These are phyloP conservation scores for Darksidea phi DNA, from an alignment of 495 filamentous ascomycete species.

Conservation along the genomic window DNA sequence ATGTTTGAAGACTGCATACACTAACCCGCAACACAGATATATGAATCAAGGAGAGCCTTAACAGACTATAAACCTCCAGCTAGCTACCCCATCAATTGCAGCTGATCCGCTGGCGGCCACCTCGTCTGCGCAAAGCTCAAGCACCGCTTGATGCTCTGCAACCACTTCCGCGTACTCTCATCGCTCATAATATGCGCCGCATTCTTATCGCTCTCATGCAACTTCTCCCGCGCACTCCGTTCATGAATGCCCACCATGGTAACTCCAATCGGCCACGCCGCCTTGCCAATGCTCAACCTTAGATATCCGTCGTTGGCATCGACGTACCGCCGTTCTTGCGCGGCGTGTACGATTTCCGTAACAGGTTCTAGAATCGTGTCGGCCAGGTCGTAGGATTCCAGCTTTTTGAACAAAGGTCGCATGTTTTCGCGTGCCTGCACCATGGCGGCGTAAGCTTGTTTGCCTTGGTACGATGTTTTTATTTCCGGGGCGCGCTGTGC, in stretches of 20 bases:
- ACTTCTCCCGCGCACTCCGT: constrained; percentile 87
- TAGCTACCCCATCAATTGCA: constrained; percentile 89
- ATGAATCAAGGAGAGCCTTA: too few species aligned
- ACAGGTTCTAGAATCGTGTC: constrained; percentile 77
- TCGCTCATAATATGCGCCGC: constrained; percentile 96
- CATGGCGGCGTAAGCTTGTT: constrained; percentile 75
- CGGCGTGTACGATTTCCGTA: constrained; percentile 89
- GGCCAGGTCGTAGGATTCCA: constrained; percentile 76
- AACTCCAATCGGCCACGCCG: constrained; percentile 98
- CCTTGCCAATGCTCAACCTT: constrained; percentile 92
- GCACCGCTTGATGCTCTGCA: constrained; percentile 97
- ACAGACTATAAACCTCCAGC: too few species aligned
- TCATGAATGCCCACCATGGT: constrained; percentile 99
- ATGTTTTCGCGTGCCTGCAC: constrained; percentile 79
- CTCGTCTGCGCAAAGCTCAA: constrained; percentile 94
- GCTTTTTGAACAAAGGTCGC: constrained; percentile 83
- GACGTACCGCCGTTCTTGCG: constrained; percentile 87
- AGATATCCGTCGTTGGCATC: constrained; percentile 96
- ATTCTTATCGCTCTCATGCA: constrained; percentile 77
- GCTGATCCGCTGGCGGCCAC: constrained; percentile 89
- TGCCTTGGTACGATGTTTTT: constrained; percentile 71
- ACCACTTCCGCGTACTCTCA: constrained; percentile 88
- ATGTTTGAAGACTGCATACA: too few species aligned
- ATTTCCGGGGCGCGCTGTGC: constrained; percentile 61
- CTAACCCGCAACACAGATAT: too few species aligned